Conservation (phyloP, 257 asterid genomes). For the Primulina tabacum region DNA sequence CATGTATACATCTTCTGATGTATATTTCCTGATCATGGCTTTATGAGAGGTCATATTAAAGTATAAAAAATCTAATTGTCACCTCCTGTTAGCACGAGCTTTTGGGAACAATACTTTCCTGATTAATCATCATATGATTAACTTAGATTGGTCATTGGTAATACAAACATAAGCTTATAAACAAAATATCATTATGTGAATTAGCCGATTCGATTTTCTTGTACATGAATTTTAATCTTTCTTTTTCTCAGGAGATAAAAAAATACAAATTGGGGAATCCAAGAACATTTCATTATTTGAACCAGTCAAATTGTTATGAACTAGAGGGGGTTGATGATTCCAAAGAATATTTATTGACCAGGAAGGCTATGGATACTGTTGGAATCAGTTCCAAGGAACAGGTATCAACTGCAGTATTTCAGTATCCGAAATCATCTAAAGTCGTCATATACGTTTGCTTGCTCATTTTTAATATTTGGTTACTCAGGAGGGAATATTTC, state of each 20-base stretch:
- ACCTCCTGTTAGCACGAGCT: neutral
- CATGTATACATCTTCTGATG: neutral
- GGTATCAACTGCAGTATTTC: conserved; percentile 42
- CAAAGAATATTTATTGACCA: conserved; percentile 79
- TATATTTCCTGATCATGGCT: neutral
- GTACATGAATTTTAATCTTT: conserved; percentile 22
- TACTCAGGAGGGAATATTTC: conserved; percentile 87
- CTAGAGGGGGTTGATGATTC: conserved; percentile 82
- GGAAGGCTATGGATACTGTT: conserved; percentile 97
- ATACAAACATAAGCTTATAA: neutral
- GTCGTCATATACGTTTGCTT: neutral
- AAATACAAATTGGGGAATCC: conserved; percentile 83
- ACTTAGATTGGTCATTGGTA: neutral
- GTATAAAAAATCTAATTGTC: neutral
- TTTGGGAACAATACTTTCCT: neutral
- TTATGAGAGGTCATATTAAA: neutral
- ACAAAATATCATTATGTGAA: neutral
- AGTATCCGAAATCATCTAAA: conserved; percentile 1
- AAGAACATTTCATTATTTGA: conserved; percentile 85
- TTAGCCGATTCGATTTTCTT: neutral
- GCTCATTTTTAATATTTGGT: conserved; percentile 20
- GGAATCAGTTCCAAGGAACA: conserved; percentile 90
- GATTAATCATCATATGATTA: neutral
- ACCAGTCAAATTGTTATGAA: conserved; percentile 81
- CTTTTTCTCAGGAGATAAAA: conserved; percentile 53